phyloP scores from a whole-genome alignment of 2,329 filamentous ascomycete genomes.

The Epichloe hybrida region DNA sequence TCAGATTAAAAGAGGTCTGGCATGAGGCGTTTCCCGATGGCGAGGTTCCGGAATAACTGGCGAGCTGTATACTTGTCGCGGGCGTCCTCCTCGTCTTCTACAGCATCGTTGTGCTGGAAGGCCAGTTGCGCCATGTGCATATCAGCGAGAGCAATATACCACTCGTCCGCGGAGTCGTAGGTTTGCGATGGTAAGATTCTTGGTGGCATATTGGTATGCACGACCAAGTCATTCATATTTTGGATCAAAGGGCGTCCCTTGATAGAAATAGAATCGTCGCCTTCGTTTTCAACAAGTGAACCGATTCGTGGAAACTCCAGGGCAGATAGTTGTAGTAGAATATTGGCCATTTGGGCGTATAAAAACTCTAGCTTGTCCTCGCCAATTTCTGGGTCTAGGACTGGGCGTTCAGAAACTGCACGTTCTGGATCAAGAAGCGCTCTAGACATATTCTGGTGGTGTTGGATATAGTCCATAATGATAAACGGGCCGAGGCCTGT shows the following conservation, averaged over 20 bases:
- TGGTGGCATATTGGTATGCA: too few relatives aligned
- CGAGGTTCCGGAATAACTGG: constrained; percentile 19
- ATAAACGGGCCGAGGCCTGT: constrained; percentile 22
- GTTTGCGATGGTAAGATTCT: too few relatives aligned
- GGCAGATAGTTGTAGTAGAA: too few relatives aligned
- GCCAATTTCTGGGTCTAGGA: too few relatives aligned
- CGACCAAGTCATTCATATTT: too few relatives aligned
- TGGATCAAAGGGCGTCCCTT: too few relatives aligned
- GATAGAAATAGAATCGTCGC: too few relatives aligned
- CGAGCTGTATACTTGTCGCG: constrained; percentile 21
- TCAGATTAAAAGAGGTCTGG: background rate
- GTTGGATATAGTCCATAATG: constrained; percentile 24
- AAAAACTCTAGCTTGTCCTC: too few relatives aligned
- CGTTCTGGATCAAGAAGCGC: constrained; percentile 14
- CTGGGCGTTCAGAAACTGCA: too few relatives aligned
- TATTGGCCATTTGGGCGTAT: too few relatives aligned
- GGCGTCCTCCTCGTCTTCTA: constrained; percentile 17
- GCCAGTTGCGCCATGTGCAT: constrained; percentile 23
- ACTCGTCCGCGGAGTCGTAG: constrained; percentile 13
- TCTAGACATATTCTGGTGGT: constrained; percentile 15
- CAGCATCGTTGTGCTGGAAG: constrained; percentile 25
- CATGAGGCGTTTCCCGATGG: constrained; percentile 6
- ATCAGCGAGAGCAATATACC: constrained; percentile 21
- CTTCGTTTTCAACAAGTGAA: too few relatives aligned
- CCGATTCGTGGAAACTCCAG: too few relatives aligned